A percentile compares a stretch with the other conserved stretches of the same genome.
Conservation (phyloP, 1,284 basidiomycete species). For the Apiotrichum akiyoshidainum region DNA sequence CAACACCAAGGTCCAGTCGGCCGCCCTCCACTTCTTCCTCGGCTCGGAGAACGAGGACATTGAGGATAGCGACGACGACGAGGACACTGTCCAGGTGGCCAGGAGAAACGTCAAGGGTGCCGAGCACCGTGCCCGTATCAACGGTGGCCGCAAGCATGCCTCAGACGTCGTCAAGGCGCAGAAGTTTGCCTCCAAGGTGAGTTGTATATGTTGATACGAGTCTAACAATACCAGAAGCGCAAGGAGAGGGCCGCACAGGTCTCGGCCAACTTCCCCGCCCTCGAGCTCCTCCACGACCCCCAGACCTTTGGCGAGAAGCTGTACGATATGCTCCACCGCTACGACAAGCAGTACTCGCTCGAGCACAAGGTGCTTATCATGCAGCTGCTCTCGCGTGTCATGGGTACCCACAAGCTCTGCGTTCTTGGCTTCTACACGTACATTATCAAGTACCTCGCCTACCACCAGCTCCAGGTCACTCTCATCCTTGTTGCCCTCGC, state of each 20-base stretch:
- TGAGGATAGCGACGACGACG: constrained; percentile 66
- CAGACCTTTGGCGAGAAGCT: constrained; percentile 95
- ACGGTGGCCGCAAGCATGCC: constrained; percentile 78
- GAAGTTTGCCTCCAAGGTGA: constrained; percentile 66
- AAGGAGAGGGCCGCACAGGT: constrained; percentile 53
- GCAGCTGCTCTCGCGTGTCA: constrained; percentile 94
- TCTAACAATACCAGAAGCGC: constrained; percentile 56
- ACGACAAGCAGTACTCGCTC: constrained; percentile 89
- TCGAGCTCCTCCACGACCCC: constrained; percentile 91
- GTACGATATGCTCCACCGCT: constrained; percentile 76
- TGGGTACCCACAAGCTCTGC: constrained; percentile 88
- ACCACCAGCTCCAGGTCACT: constrained; percentile 91
- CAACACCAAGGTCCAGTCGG: constrained; percentile 88
- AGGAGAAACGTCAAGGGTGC: constrained; percentile 65
- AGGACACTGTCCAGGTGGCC: constrained; percentile 57
- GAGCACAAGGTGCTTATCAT: constrained; percentile 97
- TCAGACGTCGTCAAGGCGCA: constrained; percentile 56
- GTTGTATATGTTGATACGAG: constrained; percentile 13
- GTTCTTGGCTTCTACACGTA: constrained; percentile 97
- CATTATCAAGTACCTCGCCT: constrained; percentile 83
- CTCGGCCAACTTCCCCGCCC: constrained; percentile 79
- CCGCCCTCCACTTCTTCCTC: constrained; percentile 96
- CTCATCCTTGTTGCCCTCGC: constrained; percentile 92
- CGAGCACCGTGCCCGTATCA: constrained; percentile 78
- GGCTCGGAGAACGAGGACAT: constrained; percentile 68